Conservation (phyloP, 2,329 filamentous ascomycete genomes). For the Botryotinia convoluta region DNA sequence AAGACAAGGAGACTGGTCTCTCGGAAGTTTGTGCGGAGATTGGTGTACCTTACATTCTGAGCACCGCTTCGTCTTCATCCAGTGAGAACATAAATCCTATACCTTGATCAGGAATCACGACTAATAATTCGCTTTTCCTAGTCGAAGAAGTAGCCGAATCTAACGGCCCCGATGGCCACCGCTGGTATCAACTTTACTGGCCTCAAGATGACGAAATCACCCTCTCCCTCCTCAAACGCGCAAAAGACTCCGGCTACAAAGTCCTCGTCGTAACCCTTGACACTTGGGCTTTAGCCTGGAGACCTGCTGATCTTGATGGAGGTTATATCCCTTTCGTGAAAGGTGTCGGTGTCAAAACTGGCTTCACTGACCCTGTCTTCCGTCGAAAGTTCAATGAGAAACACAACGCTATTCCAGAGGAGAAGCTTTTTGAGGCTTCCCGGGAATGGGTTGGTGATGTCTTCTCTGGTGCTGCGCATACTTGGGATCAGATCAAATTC, state of each 20-base stretch:
- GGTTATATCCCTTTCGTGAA: conserved; percentile 59
- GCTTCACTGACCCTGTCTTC: conserved; percentile 67
- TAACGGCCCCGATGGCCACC: conserved; percentile 50
- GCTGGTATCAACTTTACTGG: conserved; percentile 79
- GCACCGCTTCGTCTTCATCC: conserved; percentile 53
- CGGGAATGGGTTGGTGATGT: conserved; percentile 51
- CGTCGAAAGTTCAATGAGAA: conserved; percentile 53
- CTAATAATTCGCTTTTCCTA: conserved; percentile 41
- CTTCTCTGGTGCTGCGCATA: conserved; percentile 52
- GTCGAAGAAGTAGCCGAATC: conserved; percentile 66
- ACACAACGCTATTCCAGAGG: conserved; percentile 45
- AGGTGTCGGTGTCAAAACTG: conserved; percentile 58
- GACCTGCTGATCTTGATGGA: conserved; percentile 64
- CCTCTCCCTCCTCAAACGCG: conserved; percentile 58
- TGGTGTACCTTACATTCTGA: conserved; percentile 64
- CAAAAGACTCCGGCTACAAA: conserved; percentile 59
- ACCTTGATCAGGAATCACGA: neutral
- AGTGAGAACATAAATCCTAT: neutral
- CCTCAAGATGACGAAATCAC: conserved; percentile 65
- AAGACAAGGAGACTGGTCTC: conserved; percentile 61
- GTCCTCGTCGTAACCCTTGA: conserved; percentile 72
- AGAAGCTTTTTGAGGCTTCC: conserved; percentile 49
- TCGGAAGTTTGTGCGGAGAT: conserved; percentile 60
- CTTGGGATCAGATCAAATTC: conserved; percentile 61
- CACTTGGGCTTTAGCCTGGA: conserved; percentile 67